Evolutionary conservation across 305 asterid species (phyloP).

Genomic region (Withania somnifera): DNA sequence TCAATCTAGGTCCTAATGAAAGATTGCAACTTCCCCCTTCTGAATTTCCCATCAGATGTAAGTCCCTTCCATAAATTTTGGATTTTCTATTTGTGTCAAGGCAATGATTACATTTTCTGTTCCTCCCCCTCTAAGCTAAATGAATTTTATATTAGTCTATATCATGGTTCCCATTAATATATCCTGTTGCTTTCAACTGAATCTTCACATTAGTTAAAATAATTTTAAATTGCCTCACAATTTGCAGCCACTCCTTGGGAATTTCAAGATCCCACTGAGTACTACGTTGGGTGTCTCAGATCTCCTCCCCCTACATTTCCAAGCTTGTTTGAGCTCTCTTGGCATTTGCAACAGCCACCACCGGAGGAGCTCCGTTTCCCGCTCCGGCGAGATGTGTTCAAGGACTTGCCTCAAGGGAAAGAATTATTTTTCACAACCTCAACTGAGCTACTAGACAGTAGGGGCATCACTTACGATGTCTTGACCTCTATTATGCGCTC

Average conservation of each 20-base stretch:
- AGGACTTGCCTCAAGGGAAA: constrained; percentile 38
- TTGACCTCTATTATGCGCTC: constrained; percentile 21
- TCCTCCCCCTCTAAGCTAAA: neutral
- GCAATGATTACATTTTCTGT: neutral
- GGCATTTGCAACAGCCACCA: constrained; percentile 39
- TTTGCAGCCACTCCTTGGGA: constrained; percentile 28
- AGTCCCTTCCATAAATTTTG: neutral
- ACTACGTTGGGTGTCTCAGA: constrained; percentile 26
- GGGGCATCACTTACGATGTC: constrained; percentile 19
- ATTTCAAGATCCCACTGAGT: constrained; percentile 35
- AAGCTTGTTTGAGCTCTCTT: constrained; percentile 30
- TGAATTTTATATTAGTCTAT: neutral
- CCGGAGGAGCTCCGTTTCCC: constrained; percentile 41
- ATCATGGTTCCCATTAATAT: neutral
- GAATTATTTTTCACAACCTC: constrained; percentile 30
- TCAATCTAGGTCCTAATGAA: constrained; percentile 7
- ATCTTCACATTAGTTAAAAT: neutral
- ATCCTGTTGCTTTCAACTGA: neutral
- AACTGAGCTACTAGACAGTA: constrained; percentile 20
- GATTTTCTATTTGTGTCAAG: neutral
- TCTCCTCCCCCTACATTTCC: constrained; percentile 28
- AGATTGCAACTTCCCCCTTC: constrained; percentile 17
- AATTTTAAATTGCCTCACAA: neutral
- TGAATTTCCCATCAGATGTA: constrained; percentile 24
- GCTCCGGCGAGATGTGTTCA: constrained; percentile 26